Conservation (phyloP, 225 moss, liverwort and hornwort genomes). For the Polytrichum formosum region DNA sequence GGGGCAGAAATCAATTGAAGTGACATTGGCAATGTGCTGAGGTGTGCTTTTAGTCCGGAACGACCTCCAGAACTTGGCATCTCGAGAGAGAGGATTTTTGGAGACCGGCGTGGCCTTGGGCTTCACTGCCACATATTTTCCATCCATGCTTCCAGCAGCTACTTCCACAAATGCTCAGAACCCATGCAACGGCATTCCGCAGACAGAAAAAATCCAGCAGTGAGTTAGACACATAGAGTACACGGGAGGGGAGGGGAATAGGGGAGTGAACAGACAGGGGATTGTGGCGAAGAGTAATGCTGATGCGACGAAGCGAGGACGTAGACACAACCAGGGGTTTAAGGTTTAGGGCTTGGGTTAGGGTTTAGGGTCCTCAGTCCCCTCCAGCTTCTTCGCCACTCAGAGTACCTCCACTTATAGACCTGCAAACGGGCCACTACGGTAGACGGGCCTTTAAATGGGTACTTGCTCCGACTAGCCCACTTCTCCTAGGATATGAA, state of each 20-base stretch:
- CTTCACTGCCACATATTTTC: constrained; percentile 61
- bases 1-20: constrained; percentile 65
- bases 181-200: too few relatives aligned
- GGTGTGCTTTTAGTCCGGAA: constrained; percentile 57
- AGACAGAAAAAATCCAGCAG: background rate
- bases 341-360: background rate
- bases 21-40: constrained; percentile 68
- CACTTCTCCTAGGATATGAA: too few relatives aligned
- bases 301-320: too few relatives aligned
- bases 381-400: too few relatives aligned
- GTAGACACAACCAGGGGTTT: background rate
- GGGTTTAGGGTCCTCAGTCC: too few relatives aligned
- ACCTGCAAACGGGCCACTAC: too few relatives aligned
- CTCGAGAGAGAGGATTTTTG: constrained; percentile 57
- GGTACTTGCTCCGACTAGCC: too few relatives aligned
- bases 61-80: constrained; percentile 68
- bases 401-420: too few relatives aligned
- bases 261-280: background rate
- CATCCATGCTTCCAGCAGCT: constrained; percentile 33
- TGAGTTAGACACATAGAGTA: background rate
- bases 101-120: constrained; percentile 63
- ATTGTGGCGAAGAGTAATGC: too few relatives aligned
- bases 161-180: background rate
- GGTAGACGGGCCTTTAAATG: too few relatives aligned
- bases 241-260: background rate